A percentile compares a stretch with the other conserved stretches of the same genome.
Evolutionary conservation across 2,329 filamentous ascomycete genomes (phyloP).

Genomic region (Hypoxylon sp.): DNA sequence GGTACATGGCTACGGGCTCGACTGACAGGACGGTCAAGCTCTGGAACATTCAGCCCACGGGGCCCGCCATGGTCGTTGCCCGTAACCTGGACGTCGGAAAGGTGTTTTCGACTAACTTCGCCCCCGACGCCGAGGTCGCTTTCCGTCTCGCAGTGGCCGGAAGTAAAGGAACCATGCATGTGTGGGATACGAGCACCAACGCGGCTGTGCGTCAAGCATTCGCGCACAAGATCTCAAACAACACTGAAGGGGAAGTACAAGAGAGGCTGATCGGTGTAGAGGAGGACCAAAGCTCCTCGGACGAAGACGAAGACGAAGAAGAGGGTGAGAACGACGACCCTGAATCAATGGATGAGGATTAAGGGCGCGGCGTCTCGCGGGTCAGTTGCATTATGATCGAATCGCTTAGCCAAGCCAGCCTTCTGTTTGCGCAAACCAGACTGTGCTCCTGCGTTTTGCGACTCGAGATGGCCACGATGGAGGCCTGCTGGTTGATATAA

Average conservation of each 20-base stretch:
- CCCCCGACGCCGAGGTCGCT: slow-evolving; percentile 86
- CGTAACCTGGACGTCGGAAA: slow-evolving; percentile 93
- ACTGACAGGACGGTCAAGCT: slow-evolving; percentile 96
- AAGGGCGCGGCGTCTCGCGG: slow-evolving; percentile 30
- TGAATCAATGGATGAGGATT: slow-evolving; percentile 67
- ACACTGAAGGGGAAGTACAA: slow-evolving; percentile 67
- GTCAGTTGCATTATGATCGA: slow-evolving; percentile 29
- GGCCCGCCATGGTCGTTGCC: slow-evolving; percentile 88
- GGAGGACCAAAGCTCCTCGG: slow-evolving; percentile 66
- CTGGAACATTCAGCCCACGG: slow-evolving; percentile 85
- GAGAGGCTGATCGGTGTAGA: slow-evolving; percentile 81
- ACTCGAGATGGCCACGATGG: slow-evolving; percentile 16
- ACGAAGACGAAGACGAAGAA: slow-evolving; percentile 54
- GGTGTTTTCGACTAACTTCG: slow-evolving; percentile 90
- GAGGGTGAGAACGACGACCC: slow-evolving; percentile 48
- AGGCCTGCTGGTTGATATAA: slow-evolving; percentile 21
- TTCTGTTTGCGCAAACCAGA: slow-evolving; percentile 14
- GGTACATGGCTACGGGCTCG: slow-evolving; percentile 91
- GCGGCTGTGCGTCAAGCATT: slow-evolving; percentile 84
- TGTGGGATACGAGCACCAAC: slow-evolving; percentile 98
- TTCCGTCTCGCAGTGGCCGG: slow-evolving; percentile 94
- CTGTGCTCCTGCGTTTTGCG: slow-evolving; percentile 26
- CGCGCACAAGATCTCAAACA: slow-evolving; percentile 69
- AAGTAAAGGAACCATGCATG: slow-evolving; percentile 89
- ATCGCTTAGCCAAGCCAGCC: slow-evolving; percentile 3